Evolutionary conservation across 2,329 filamentous ascomycete species (phyloP).

Genomic region (Chalara sp.): DNA sequence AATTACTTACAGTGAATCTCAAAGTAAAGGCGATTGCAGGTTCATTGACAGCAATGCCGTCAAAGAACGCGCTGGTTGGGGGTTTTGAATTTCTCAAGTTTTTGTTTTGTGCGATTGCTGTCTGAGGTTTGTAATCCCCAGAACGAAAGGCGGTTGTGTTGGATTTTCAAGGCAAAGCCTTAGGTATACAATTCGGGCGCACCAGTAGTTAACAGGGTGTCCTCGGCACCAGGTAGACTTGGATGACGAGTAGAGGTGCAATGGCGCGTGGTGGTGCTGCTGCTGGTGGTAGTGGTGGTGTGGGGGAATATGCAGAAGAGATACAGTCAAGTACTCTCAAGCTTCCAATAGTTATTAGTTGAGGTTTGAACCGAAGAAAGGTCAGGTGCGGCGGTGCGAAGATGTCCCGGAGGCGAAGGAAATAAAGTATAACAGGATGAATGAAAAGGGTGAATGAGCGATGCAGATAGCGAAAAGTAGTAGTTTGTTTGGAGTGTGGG

Average conservation of each 20-base stretch:
- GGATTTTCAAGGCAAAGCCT: conserved; percentile 6
- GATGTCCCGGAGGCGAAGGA: too few species aligned
- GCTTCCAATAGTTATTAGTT: too few species aligned
- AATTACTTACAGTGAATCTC: conserved; percentile 21
- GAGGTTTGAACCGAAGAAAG: too few species aligned
- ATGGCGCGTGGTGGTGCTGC: too few species aligned
- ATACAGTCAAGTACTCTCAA: too few species aligned
- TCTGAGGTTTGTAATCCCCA: conserved; percentile 7
- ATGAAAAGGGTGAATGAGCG: too few species aligned
- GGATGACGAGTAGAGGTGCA: conserved; percentile 18
- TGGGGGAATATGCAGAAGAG: too few species aligned
- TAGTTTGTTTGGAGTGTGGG: too few species aligned
- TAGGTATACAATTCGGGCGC: neutral
- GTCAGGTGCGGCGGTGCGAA: too few species aligned
- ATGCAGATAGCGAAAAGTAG: too few species aligned
- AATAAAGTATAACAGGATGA: too few species aligned
- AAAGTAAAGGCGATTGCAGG: conserved; percentile 56
- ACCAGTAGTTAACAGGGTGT: neutral
- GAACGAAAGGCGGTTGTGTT: neutral
- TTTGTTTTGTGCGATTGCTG: conserved; percentile 1
- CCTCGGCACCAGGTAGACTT: conserved; percentile 12
- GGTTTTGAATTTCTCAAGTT: conserved; percentile 14
- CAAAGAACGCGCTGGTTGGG: conserved; percentile 75
- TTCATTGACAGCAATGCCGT: conserved; percentile 96
- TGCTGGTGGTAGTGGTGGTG: conserved; percentile 2